Conservation (phyloP, 306 rosid species). For the Acacia confusa region DNA sequence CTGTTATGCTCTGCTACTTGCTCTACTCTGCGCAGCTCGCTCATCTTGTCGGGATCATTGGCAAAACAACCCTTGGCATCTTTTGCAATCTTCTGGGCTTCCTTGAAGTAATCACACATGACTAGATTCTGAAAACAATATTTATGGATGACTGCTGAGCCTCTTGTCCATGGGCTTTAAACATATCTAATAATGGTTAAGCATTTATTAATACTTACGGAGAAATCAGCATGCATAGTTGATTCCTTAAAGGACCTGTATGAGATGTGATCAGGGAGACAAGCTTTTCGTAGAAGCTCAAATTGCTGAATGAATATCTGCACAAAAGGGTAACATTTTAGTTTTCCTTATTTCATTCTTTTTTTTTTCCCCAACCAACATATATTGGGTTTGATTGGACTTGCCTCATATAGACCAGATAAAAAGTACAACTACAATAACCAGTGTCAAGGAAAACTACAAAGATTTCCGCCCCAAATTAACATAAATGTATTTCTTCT, state of each 20-base stretch:
- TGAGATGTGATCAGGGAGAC: conserved; percentile 73
- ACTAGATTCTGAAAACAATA: conserved; percentile 56
- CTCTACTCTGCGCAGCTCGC: conserved; percentile 76
- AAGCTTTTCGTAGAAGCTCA: conserved; percentile 87
- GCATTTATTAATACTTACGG: conserved; percentile 52
- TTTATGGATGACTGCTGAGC: background rate
- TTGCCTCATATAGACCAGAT: background rate
- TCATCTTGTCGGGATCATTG: conserved; percentile 68
- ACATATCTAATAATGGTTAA: background rate
- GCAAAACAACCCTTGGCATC: conserved; percentile 72
- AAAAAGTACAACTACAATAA: background rate
- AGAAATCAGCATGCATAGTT: conserved; percentile 50
- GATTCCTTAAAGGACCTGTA: conserved; percentile 63
- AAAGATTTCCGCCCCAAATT: background rate
- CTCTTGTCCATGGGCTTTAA: background rate
- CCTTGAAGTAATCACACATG: conserved; percentile 81
- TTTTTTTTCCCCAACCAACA: background rate
- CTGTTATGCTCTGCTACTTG: conserved; percentile 95
- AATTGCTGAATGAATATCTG: conserved; percentile 95
- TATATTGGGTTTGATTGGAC: background rate
- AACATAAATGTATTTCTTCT: conserved; percentile 7
- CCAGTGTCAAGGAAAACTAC: background rate
- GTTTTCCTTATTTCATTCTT: background rate
- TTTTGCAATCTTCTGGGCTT: conserved; percentile 84
- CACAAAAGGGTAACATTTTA: background rate